phyloP scores from a whole-genome alignment of 306 rosid genomes.

The Quercus variabilis region DNA sequence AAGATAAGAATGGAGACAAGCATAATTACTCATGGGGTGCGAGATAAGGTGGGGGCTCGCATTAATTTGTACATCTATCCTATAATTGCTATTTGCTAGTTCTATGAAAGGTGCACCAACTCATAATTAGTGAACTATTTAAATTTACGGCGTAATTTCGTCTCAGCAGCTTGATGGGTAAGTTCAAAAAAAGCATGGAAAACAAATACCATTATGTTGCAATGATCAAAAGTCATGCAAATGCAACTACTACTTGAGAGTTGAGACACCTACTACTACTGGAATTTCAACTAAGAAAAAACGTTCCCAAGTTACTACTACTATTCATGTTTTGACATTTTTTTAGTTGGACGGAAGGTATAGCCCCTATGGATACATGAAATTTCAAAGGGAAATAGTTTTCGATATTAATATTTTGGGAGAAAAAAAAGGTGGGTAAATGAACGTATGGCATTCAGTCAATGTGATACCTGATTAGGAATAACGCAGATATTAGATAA shows the following conservation, averaged over 20 bases:
- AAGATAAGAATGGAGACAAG: not conserved
- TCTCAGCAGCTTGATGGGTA: not conserved
- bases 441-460: slow-evolving; percentile 29
- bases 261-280: not conserved
- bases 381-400: not conserved
- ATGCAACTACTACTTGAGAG: not conserved
- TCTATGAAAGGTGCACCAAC: not conserved
- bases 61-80: not conserved
- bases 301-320: not conserved
- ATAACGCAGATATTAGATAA: not conserved
- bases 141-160: not conserved
- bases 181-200: not conserved
- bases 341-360: not conserved
- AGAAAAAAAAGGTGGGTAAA: slow-evolving; percentile 12
- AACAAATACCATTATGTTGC: not conserved
- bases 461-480: slow-evolving; percentile 21
- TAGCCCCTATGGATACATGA: not conserved
- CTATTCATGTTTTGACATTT: not conserved
- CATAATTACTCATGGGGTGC: not conserved
- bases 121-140: not conserved
- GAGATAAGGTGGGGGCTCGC: not conserved
- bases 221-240: not conserved
- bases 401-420: not conserved
- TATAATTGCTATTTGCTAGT: not conserved
- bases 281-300: not conserved